These are phyloP conservation scores for Cinchona pubescens DNA, from an alignment of 257 asterid genomes.

Conservation along the genomic window DNA sequence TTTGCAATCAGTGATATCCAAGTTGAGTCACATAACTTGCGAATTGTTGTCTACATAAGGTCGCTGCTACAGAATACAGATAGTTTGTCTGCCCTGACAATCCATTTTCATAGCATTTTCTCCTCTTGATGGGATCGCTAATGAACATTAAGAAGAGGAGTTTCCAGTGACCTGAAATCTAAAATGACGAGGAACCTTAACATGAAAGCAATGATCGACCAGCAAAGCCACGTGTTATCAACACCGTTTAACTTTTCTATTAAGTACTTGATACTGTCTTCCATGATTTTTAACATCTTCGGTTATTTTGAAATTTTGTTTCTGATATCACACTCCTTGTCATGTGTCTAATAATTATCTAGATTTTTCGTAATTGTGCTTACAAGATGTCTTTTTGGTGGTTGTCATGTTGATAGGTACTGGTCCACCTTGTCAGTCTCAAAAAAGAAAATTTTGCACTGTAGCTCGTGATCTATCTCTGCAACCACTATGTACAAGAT, in stretches of 20 bases:
- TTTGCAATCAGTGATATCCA: too few species aligned
- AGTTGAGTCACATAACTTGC: too few species aligned
- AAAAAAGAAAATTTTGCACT: background rate
- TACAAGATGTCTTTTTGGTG: background rate
- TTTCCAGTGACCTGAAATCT: background rate
- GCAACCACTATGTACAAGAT: slow-evolving; percentile 14
- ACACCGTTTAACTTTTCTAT: background rate
- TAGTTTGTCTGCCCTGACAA: too few species aligned
- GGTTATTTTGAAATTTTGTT: background rate
- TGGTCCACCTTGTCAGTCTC: slow-evolving; percentile 15
- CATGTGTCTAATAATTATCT: slow-evolving; percentile 9
- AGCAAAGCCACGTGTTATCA: background rate
- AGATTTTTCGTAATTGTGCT: background rate
- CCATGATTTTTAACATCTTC: background rate
- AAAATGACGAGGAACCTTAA: background rate
- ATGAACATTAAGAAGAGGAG: background rate
- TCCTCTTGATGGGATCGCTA: too few species aligned
- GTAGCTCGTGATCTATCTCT: slow-evolving; percentile 12
- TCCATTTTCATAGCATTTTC: background rate
- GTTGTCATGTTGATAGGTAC: background rate
- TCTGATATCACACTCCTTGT: background rate
- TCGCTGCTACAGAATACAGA: too few species aligned
- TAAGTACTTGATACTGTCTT: background rate
- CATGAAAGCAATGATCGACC: background rate
- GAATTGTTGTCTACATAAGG: too few species aligned